Base-by-base conservation (phyloP, 1,139 yeast genomes). In the Scheffersomyces titani region DNA sequence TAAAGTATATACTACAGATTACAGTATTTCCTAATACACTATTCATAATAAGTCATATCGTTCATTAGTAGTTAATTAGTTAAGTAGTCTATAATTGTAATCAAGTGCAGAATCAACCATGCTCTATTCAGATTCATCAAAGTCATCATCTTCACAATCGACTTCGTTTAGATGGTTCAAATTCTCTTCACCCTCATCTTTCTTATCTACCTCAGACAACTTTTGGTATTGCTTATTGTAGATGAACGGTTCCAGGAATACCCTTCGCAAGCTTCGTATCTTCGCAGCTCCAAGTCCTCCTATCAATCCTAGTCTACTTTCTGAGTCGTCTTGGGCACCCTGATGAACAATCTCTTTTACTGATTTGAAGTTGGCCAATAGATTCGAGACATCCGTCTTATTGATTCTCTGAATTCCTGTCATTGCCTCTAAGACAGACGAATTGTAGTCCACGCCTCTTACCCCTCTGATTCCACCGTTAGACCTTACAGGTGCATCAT, bases 211-310 rank as follows among this genome's bases (percentile, higher is more conserved):
- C 13, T 30, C 40, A 30, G 40, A 30, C 20, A 18, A 19, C 16
- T 52, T 55, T 52, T 55, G 53, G 55, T 71, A 69, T 22, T 71
- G 66, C 61, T 74, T 76, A 59, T 81, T 81, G 63, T 74, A 78
- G 16, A 83, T 72, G 62, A 86, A 86, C 13, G 88, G 88, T 61
- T 85, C 84, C 61, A 72, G 73, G 57, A 85, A 79, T 3, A 84
- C 81, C 19, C 68, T 67, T 36, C 70, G 69, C 64, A 86, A 73
- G 57, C 79, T 76, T 51, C 71, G 70, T 40, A 84, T 73, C 64
- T 87, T 86, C 21, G 80, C 75, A 3, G 80, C 76, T 3, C 91
- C 90, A 71, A 87, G 75, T 1, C 91, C 90, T 30, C 76, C 78
- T 13, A 86, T 73, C 44, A 68, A 70, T 21, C 65, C 67, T 49